Conservation (phyloP, 768 basidiomycete species). For the Harrya chromipes region DNA sequence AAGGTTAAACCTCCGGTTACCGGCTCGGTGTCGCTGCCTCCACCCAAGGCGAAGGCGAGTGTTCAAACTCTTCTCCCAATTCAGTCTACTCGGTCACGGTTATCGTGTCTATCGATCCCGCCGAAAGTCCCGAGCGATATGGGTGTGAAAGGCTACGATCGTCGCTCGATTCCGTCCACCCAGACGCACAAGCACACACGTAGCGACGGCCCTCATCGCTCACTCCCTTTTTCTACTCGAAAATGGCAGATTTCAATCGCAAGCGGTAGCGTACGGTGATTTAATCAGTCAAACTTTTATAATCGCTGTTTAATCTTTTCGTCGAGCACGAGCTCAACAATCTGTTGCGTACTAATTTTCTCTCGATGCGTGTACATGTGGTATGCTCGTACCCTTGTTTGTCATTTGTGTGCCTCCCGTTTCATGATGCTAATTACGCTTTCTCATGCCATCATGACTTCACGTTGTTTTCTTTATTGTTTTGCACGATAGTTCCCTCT, state of each 20-base stretch:
- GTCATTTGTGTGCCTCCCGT: no score
- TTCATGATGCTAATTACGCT: no score
- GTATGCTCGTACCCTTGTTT: no score
- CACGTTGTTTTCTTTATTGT: neutral
- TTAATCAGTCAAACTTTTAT: no score
- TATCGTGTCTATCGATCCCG: slow-evolving; percentile 1
- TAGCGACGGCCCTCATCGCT: neutral
- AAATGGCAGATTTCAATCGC: neutral
- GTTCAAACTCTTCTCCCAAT: neutral
- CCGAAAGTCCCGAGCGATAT: neutral
- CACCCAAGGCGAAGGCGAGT: neutral
- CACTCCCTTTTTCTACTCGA: neutral
- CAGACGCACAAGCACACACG: slow-evolving; percentile 7
- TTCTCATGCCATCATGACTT: neutral
- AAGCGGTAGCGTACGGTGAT: no score
- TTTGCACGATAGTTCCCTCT: no score
- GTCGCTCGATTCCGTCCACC: neutral
- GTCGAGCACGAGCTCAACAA: no score
- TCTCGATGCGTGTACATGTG: no score
- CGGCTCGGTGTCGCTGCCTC: neutral
- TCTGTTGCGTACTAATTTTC: no score
- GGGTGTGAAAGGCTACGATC: neutral
- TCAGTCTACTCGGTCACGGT: neutral
- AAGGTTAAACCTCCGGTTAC: neutral
- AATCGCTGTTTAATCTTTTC: no score